Evolutionary conservation across 169 alveolate species (phyloP), one percentile per base, ranked within the genome.

Genomic region (Plasmodium berghei): DNA sequence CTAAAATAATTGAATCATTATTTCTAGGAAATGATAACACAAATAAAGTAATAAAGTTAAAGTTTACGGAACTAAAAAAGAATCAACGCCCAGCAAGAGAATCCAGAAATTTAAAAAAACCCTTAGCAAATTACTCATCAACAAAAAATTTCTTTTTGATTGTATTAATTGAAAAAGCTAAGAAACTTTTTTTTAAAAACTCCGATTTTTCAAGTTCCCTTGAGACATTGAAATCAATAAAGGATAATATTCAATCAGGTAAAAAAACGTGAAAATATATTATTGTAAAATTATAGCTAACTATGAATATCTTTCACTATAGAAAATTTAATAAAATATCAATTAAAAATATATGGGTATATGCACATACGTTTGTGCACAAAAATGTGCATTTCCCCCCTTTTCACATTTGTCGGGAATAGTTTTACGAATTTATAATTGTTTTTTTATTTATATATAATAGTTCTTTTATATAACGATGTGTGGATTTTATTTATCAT

Each of bases 51-150:
- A 77, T 77, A 54, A 70, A 77, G 49, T 77, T 77, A 55, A 77
- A 77, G 24, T 77, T 77, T 77, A 77, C 89, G 1, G 70, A 77
- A 64, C 34, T 77, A 70, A 77, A 77, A 56, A 77, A 45, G 28
- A 77, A 63, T 58, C 77, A 77, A 64, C 74, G 63, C 0, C 89
- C 89, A 45, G 89, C 89, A 63, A 77, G 89, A 48, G 89, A 77
- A 34, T 63, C 89, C 10, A 77, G 89, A 66, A 77, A 63, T 64
- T 14, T 77, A 45, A 77, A 77, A 46, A 54, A 77, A 59, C 48
- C 72, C 20, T 16, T 62, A 20, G 54, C 89, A 20, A 64, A 45
- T 34, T 77, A 54, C 34, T 48, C 89, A 42, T 77, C 89, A 42
- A 77, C 89, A 45, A 77, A 77, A 52, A 77, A 77, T 26, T 77